Evolutionary conservation across 305 asterid genomes (phyloP).

Genomic region (Caryopteris hybrid): DNA sequence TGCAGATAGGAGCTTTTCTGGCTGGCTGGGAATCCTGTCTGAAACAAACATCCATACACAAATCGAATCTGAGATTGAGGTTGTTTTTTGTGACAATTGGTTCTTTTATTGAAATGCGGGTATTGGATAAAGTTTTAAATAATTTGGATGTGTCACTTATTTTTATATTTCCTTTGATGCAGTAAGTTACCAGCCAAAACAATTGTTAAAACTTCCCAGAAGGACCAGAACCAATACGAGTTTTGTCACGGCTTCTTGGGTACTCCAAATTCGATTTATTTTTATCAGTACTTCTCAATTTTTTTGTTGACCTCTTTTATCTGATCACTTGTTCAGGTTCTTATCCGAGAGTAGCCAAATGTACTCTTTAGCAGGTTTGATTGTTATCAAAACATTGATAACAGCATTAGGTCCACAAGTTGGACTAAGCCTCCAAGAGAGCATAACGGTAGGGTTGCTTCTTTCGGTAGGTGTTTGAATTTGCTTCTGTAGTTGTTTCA

Average conservation of each 20-base stretch:
- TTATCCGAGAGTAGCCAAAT: slow-evolving; percentile 99
- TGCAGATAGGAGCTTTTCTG: slow-evolving; percentile 96
- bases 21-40: slow-evolving; percentile 93
- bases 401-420: slow-evolving; percentile 95
- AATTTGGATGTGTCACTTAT: neutral
- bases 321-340: slow-evolving; percentile 55
- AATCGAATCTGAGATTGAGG: slow-evolving; percentile 97
- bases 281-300: neutral
- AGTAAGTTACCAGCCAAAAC: too few species aligned
- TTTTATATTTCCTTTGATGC: too few species aligned
- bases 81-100: slow-evolving; percentile 97
- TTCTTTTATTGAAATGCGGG: slow-evolving; percentile 93
- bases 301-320: slow-evolving; percentile 19
- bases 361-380: slow-evolving; percentile 88
- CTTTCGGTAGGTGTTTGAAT: slow-evolving; percentile 99
- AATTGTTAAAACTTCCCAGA: too few species aligned
- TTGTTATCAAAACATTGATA: slow-evolving; percentile 84
- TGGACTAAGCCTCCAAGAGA: slow-evolving; percentile 87
- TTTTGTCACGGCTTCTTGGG: too few species aligned
- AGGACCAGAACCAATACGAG: too few species aligned
- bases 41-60: slow-evolving; percentile 98
- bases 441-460: slow-evolving; percentile 91
- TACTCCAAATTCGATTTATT: slow-evolving; percentile 2
- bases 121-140: slow-evolving; percentile 16
- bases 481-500: slow-evolving; percentile 93